A percentile compares a stretch with the other conserved stretches of the same genome.
phyloP scores from a whole-genome alignment of 2,329 filamentous ascomycete genomes.

The Trichoderma simmonsii region DNA sequence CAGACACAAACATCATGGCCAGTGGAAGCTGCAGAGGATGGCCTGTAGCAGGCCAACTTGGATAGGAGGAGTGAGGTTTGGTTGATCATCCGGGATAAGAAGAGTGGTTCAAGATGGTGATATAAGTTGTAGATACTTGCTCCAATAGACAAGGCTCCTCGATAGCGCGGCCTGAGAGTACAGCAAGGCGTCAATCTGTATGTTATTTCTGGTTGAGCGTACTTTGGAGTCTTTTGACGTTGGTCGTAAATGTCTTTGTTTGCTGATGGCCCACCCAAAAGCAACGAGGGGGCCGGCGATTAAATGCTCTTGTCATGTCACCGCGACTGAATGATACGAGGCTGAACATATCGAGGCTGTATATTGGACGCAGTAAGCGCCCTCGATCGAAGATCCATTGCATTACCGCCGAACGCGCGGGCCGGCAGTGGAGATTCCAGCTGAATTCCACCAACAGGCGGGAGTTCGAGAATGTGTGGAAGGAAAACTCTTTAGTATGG shows the following conservation, averaged over 20 bases:
- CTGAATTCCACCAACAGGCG: not conserved
- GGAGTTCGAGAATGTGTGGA: not conserved
- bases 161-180: not conserved
- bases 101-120: not conserved
- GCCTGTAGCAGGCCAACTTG: not conserved
- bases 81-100: not conserved
- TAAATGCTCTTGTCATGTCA: not conserved
- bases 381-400: not conserved
- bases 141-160: not conserved
- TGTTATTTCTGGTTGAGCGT: not conserved
- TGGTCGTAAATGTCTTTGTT: not conserved
- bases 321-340: not conserved
- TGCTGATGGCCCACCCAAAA: conserved; percentile 1
- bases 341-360: conserved; percentile 15
- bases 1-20: not conserved
- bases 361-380: conserved; percentile 8
- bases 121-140: not conserved
- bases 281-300: conserved; percentile 8
- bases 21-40: not conserved
- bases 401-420: not conserved
- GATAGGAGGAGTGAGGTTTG: not conserved
- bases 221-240: not conserved
- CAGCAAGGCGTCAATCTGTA: not conserved
- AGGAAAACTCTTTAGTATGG: not conserved
- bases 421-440: not conserved